Base-by-base conservation (phyloP, 1,284 basidiomycete species). In the Bothia castanella region DNA sequence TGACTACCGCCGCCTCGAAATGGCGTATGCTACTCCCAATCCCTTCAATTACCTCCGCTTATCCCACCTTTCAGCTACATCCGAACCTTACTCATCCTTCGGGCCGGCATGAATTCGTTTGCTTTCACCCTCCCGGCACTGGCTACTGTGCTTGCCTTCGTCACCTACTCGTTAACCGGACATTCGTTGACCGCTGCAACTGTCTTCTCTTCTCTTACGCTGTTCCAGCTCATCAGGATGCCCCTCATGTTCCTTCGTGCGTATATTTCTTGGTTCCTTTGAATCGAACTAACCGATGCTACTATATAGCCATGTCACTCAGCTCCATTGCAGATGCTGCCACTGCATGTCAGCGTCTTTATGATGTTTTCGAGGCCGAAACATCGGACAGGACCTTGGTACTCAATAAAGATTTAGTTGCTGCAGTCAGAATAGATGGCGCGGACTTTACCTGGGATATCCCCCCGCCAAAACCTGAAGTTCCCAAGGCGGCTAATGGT, bases 391-490 rank as follows among this genome's bases (percentile, higher is more conserved):
- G 87, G 51, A 76, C 73, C 1, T 73, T 78, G 29, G 59, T 71
- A 6, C 66, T 75, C 7, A 74, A 84, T 45, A 66, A 75, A 17
- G 70, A 79, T 47, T 67, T 88, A 29, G 70, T 78, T 11, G 70
- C 74, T 35, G 92, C 89, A 3, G 61, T 96, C 50, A 73, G 77
- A 47, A 78, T 89, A 42, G 72, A 79, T 35, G 72, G 77, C 49
- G 91, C 83, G 4, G 80, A 82, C 11, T 95, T 95, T 66, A 82
- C 82, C 0, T 96, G 93, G 92, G 92, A 96, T 61, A 78, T 80
- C 4, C 83, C 87, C 6, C 82, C 86, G 42, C 73, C 80, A 38
- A 72, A 80, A 43, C 56, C 59, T 5, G 73, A 72, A 44, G 68
- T 66, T 42, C 63, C 59, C 11, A 69, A 70, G 52, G 65, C 62